Evolutionary conservation across 441 rosid genomes (phyloP).

Genomic region (Viola pubescens): DNA sequence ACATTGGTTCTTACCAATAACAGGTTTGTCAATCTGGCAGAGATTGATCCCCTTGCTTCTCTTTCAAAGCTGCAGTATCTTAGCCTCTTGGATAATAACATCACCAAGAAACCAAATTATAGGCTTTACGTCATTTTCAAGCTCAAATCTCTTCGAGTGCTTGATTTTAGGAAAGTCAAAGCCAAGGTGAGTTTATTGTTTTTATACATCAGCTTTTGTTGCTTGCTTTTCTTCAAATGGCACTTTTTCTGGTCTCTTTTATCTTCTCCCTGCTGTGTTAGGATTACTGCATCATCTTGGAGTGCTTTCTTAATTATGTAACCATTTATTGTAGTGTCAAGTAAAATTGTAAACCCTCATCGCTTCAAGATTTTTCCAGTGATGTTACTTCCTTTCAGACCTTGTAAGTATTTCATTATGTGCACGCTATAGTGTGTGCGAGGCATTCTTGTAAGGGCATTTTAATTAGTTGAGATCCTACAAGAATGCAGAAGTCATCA

Average conservation of each 20-base stretch:
- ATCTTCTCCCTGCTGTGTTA: neutral
- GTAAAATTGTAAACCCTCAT: no score
- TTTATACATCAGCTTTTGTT: conserved; percentile 5
- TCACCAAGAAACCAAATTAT: conserved; percentile 84
- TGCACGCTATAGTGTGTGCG: no score
- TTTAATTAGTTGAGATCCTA: no score
- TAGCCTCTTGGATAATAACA: conserved; percentile 78
- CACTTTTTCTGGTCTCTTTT: neutral
- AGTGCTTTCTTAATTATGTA: no score
- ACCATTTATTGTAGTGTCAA: no score
- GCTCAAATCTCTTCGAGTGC: conserved; percentile 73
- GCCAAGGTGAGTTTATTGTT: conserved; percentile 51
- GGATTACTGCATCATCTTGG: no score
- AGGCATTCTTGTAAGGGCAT: no score
- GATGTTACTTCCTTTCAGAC: no score
- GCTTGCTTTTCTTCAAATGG: neutral
- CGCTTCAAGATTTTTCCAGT: no score
- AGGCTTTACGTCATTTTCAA: conserved; percentile 86
- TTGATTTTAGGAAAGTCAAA: conserved; percentile 90
- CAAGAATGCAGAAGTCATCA: no score
- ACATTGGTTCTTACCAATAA: conserved; percentile 83
- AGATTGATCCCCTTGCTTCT: conserved; percentile 90
- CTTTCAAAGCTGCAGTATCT: conserved; percentile 83
- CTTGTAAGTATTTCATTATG: no score
- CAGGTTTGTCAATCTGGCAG: conserved; percentile 93